Evolutionary conservation across 805 yeast genomes (phyloP), one percentile per base, ranked within the genome.

Genomic region (Teunomyces atbi): DNA sequence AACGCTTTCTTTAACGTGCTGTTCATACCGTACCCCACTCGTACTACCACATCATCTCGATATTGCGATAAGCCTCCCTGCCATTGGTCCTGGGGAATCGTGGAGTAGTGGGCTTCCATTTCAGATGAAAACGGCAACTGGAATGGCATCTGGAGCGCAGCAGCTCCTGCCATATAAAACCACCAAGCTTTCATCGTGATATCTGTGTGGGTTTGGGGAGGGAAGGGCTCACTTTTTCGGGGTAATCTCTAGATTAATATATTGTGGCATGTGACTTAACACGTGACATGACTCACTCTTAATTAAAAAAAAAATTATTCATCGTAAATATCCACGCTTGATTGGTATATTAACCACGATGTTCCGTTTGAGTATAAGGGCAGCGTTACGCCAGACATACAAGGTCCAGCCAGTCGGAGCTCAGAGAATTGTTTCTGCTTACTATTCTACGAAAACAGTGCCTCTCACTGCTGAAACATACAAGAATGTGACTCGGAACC

Each of bases 401-500:
- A 42, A 43, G 32, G 18, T 28, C 6, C 37, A 23, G 39, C 23
- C 15, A 15, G 5, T 6, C 2, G 12, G 12, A 16, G n/a, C 13
- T 3, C 21, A n/a, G 7, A 39, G 42, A 28, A 18, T 20, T 18
- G 21, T 26, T 23, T 23, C 30, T 11, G 23, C 23, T 19, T 6
- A 13, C 27, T 65, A 62, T 48, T 58, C 69, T 12, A 57, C 65
- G 16, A 63, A 62, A 42, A 36, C 66, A 0, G 78, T 74, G 18
- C 72, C 78, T 42, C 69, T 88, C 33, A 89, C 97, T 0, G 75
- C 84, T 1, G 92, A 86, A 41, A 71, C 84, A 3, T 89, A 89
- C 60, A 78, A 85, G 28, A 71, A 69, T 47, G 77, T 86, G 18
- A 58, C 74, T 46, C 72, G 90, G 51, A 66, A 79, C 51, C 60